Percentiles rank a stretch among this genome's conserved stretches.
These are phyloP conservation scores for Aspergillus glaucus DNA, from an alignment of 2,329 filamentous ascomycete species.

Conservation along the genomic window DNA sequence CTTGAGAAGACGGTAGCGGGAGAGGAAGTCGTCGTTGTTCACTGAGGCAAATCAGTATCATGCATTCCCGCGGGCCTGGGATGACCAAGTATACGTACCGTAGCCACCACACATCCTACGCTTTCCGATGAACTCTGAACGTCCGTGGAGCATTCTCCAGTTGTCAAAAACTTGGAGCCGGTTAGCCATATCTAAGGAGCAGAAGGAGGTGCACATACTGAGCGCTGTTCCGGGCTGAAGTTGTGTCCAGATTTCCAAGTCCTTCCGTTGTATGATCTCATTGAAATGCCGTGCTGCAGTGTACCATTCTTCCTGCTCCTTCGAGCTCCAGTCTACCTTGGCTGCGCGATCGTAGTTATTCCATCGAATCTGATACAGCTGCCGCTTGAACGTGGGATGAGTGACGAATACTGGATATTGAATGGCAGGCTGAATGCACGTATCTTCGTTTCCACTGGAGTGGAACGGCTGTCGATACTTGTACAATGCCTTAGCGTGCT, in stretches of 20 bases:
- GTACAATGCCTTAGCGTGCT: slow-evolving; percentile 54
- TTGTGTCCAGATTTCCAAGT: slow-evolving; percentile 73
- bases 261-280: slow-evolving; percentile 57
- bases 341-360: slow-evolving; percentile 84
- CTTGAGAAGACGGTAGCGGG: slow-evolving; percentile 67
- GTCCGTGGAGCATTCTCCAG: slow-evolving; percentile 86
- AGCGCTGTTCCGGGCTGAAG: slow-evolving; percentile 70
- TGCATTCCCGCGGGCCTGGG: not conserved
- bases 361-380: slow-evolving; percentile 69
- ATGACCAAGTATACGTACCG: slow-evolving; percentile 51
- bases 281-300: slow-evolving; percentile 69
- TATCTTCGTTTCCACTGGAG: slow-evolving; percentile 78
- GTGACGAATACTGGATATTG: slow-evolving; percentile 67
- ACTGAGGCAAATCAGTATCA: slow-evolving; percentile 43
- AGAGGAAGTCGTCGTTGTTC: slow-evolving; percentile 74
- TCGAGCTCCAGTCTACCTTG: slow-evolving; percentile 50
- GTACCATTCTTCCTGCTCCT: slow-evolving; percentile 63
- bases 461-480: slow-evolving; percentile 63
- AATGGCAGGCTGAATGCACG: slow-evolving; percentile 67
- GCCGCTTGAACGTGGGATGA: slow-evolving; percentile 34
- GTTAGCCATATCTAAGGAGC: slow-evolving; percentile 1
- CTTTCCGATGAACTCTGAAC: slow-evolving; percentile 74
- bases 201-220: slow-evolving; percentile 51
- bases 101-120: slow-evolving; percentile 88
- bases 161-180: slow-evolving; percentile 74